Base-by-base conservation (phyloP, 2,329 filamentous ascomycete genomes). In the Bretziella fagacearum region DNA sequence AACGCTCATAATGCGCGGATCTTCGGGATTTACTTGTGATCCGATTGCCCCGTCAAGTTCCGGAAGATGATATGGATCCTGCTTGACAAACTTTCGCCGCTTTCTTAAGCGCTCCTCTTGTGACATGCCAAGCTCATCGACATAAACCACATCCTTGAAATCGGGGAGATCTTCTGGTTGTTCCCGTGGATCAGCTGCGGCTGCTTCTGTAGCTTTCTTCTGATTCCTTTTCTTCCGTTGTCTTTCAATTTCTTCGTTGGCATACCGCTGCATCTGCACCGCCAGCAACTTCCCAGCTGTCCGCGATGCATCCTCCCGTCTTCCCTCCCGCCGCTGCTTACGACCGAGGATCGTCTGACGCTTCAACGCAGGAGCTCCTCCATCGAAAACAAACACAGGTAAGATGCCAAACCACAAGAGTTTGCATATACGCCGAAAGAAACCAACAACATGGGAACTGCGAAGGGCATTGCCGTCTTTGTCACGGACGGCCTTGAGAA, bases 361-460 rank as follows among this genome's bases (percentile, higher is more conserved):
- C 67, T 98, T 98, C 53, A 98, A 70, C 2, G 77, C 70, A 0
- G 93, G 93, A 0, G 91, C 93, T 36, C 89, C 91, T 51, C 93
- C 91, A 63, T 98, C 91, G 60, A 98, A 98, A 11, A 98, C 87
- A 61, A 98, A 98, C 37, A 98, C 86, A 0, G 91, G 93, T 53
- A 81, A 84, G 61, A 98, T 94, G 43, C 93, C 91, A 58, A 91
- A 89, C 73, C 89, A 98, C 1, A 98, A 73, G 1, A 98, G 73
- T 61, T 98, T 98, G 72, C 91, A 98, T 60, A 98, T 94, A 51
- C 91, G 79, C 44, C 91, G 84, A 65, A 98, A 98, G 74, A 98
- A 98, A 32, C 93, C 91, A 36, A 98, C 84, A 29, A 98, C 77
- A 58, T 98, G 91, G 25, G 84, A 89, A 65, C 95, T 98, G 53